Base-by-base conservation (phyloP, 768 basidiomycete species). In the Phlebiopsis flavidoalba region DNA sequence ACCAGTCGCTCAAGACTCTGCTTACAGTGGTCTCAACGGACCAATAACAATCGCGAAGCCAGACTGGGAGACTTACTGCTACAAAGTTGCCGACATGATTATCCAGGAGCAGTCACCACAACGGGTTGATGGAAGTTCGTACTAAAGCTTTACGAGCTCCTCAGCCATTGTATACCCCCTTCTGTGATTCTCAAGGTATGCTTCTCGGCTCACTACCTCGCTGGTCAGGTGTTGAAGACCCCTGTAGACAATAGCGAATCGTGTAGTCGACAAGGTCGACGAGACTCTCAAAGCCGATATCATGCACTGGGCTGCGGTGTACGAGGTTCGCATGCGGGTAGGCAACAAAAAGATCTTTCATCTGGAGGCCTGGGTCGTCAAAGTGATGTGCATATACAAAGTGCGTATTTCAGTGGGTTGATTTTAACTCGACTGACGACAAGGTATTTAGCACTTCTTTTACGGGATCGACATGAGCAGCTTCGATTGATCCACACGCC, bases 51-150 rank as follows among this genome's bases (percentile, higher is more conserved):
- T 96, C 59, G 93, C 95, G 14, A 95, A 98, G 74, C 95, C 97
- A n/a, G 97, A 99, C 70, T 99, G 97, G 97, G 97, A 99, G 73
- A 91, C 90, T 11, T 99, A 97, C 71, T 97, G 95, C 66, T 80
- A 87, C 65, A 93, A 94, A 71, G 87, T 98, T 11, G 95, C 90
- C 14, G 93, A 95, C 71, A 76, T 91, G 68, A 95, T 99, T 63
- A 77, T 98, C 17, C 80, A 84, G 62, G 93, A 97, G 67, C 97
- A 99, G 74, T 85, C 87, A 31, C 94, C 97, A 19, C 84, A 87
- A 58, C 84, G 87, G 60, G 86, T 98, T n/a, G 53, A 89, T 97
- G 84, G 92, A 94, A 73, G 91, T 99, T 17, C 84, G 97, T 60
- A 82, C 84, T n/a, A 40, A 98, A 95, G 75, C 81, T 98, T 53